Conservation (phyloP, 768 basidiomycete species). For the Zangia roseola region DNA sequence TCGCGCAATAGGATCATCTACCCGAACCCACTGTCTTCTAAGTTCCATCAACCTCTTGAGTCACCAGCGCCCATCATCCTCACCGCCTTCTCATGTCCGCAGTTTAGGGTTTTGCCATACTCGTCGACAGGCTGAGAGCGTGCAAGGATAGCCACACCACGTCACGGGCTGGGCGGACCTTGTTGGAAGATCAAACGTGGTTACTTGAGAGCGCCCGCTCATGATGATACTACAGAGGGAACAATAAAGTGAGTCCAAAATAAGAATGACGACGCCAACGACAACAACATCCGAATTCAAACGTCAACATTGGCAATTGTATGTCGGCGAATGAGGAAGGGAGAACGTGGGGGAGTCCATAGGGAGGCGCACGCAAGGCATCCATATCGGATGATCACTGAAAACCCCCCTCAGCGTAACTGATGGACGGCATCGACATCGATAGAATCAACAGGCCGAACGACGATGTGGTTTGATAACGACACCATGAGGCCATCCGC, state of each 20-base stretch:
- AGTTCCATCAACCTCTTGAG: background rate
- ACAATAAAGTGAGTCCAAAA: slow-evolving; percentile 6
- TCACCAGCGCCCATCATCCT: background rate
- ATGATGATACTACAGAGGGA: background rate
- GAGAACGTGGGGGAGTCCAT: background rate
- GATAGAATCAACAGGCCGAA: background rate
- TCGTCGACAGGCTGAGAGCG: background rate
- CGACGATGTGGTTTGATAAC: slow-evolving; percentile 7
- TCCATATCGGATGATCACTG: background rate
- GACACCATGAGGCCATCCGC: slow-evolving; percentile 9
- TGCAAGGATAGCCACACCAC: background rate
- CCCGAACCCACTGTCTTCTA: background rate
- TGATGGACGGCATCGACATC: background rate
- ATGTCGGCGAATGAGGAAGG: background rate
- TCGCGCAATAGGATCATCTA: slow-evolving; percentile 1
- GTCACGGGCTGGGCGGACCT: background rate
- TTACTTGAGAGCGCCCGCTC: background rate
- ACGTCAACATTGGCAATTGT: slow-evolving; percentile 10
- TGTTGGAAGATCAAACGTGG: slow-evolving; percentile 4
- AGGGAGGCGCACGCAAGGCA: background rate
- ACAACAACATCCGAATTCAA: background rate
- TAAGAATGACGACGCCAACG: background rate
- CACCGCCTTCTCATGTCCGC: background rate
- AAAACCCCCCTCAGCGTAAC: background rate
- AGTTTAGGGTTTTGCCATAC: background rate